Conservation (phyloP, 345 rosid species). For the Abelmoschus esculentus region DNA sequence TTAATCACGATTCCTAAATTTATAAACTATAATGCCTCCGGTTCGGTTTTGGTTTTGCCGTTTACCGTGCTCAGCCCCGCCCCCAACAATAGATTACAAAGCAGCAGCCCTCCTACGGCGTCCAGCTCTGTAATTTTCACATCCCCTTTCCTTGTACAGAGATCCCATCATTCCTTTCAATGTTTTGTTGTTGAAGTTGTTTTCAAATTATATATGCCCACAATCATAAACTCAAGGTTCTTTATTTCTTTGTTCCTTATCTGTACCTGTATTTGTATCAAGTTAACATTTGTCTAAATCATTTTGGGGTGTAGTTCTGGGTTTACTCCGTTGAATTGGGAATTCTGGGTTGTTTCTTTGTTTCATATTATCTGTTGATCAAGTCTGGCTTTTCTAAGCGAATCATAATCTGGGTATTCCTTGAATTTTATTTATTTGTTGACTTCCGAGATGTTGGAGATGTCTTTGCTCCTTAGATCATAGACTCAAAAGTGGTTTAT, state of each 20-base stretch:
- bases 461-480: not conserved
- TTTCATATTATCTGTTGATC: not conserved
- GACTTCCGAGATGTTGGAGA: constrained; percentile 3
- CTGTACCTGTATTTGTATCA: not conserved
- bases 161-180: not conserved
- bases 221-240: not conserved
- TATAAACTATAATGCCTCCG: no score
- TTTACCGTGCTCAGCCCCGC: no score
- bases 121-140: not conserved
- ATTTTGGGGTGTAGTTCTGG: not conserved
- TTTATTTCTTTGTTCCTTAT: not conserved
- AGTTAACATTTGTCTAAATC: not conserved
- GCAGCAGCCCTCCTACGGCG: no score
- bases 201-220: constrained; percentile 4
- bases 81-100: not conserved
- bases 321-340: not conserved
- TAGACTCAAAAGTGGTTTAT: constrained; percentile 12
- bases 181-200: constrained; percentile 10
- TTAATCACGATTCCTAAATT: no score
- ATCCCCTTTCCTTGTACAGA: not conserved
- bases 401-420: constrained; percentile 3
- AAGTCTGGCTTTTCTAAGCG: not conserved
- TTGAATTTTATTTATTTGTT: constrained; percentile 11
- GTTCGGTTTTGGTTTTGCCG: no score
- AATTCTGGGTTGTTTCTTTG: not conserved